Conservation (phyloP, 768 basidiomycete species). For the Cystobasidium tubakii region DNA sequence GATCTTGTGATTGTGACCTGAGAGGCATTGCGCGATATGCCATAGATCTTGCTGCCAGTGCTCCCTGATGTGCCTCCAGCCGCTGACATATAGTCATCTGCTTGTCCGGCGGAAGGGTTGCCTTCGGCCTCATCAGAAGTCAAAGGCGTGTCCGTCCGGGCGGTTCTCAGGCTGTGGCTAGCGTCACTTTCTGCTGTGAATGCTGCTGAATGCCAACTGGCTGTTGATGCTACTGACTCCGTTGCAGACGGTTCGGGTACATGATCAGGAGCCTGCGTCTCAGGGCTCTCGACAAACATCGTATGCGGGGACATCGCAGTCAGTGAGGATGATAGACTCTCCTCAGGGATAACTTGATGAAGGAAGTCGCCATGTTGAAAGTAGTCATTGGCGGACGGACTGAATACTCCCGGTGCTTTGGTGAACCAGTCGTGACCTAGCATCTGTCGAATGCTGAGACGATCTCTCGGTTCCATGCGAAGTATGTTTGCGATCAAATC, state of each 20-base stretch:
- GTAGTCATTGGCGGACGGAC: not conserved
- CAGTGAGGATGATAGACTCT: not conserved
- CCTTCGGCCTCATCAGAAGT: slow-evolving; percentile 36
- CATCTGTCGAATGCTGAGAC: slow-evolving; percentile 75
- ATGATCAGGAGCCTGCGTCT: not conserved
- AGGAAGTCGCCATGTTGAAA: slow-evolving; percentile 43
- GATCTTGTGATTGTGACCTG: slow-evolving; percentile 32
- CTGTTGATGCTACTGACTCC: slow-evolving; percentile 31
- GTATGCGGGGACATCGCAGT: not conserved
- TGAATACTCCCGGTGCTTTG: slow-evolving; percentile 19
- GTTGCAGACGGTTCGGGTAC: slow-evolving; percentile 19
- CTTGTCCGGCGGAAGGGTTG: not conserved
- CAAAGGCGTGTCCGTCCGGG: slow-evolving; percentile 15
- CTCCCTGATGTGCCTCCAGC: not conserved
- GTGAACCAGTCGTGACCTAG: slow-evolving; percentile 80
- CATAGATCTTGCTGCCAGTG: not conserved
- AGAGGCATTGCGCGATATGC: slow-evolving; percentile 20
- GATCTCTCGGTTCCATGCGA: slow-evolving; percentile 66
- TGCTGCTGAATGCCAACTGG: slow-evolving; percentile 34
- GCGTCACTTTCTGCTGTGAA: slow-evolving; percentile 34
- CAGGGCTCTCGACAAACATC: not conserved
- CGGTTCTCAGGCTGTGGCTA: not conserved
- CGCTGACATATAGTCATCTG: not conserved
- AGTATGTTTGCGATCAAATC: slow-evolving; percentile 73
- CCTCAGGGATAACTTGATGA: slow-evolving; percentile 36